Percentiles rank a stretch among this genome's conserved stretches.
phyloP scores from a whole-genome alignment of 2,329 filamentous ascomycete genomes.

The Pleomassaria siparia region DNA sequence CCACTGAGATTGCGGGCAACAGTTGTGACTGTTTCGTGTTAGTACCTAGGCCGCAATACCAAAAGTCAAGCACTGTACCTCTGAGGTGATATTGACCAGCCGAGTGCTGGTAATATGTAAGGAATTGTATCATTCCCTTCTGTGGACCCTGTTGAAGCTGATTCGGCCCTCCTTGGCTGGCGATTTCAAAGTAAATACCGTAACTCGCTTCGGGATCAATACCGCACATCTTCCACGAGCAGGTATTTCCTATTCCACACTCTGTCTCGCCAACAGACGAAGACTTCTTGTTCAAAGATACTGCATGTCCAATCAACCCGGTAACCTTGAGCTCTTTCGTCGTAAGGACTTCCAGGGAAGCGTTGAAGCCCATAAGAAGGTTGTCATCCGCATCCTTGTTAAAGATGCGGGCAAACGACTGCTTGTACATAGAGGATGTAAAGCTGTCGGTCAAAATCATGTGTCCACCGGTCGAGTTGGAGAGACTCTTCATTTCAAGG shows the following conservation, averaged over 20 bases:
- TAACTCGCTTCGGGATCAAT: slow-evolving; percentile 94
- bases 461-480: slow-evolving; percentile 94
- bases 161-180: slow-evolving; percentile 83
- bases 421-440: slow-evolving; percentile 98
- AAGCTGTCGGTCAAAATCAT: slow-evolving; percentile 99
- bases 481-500: slow-evolving; percentile 95
- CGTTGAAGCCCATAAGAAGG: slow-evolving; percentile 97
- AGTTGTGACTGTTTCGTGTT: slow-evolving; percentile 68
- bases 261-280: slow-evolving; percentile 96
- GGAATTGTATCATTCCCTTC: slow-evolving; percentile 95
- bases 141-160: slow-evolving; percentile 84
- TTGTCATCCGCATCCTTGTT: slow-evolving; percentile 96
- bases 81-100: slow-evolving; percentile 94
- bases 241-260: slow-evolving; percentile 97
- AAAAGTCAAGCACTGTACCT: slow-evolving; percentile 19
- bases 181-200: slow-evolving; percentile 96
- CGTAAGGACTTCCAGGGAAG: slow-evolving; percentile 89
- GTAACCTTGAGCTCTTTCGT: slow-evolving; percentile 99
- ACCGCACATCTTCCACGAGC: slow-evolving; percentile 99
- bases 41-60: slow-evolving; percentile 5
- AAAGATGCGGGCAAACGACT: slow-evolving; percentile 95
- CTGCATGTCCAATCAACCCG: slow-evolving; percentile 91
- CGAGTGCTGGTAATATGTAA: slow-evolving; percentile 98
- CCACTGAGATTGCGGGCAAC: slow-evolving; percentile 89
- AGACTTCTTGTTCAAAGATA: slow-evolving; percentile 98